phyloP scores from a whole-genome alignment of 2,329 filamentous ascomycete species.

The Zalaria obscura region DNA sequence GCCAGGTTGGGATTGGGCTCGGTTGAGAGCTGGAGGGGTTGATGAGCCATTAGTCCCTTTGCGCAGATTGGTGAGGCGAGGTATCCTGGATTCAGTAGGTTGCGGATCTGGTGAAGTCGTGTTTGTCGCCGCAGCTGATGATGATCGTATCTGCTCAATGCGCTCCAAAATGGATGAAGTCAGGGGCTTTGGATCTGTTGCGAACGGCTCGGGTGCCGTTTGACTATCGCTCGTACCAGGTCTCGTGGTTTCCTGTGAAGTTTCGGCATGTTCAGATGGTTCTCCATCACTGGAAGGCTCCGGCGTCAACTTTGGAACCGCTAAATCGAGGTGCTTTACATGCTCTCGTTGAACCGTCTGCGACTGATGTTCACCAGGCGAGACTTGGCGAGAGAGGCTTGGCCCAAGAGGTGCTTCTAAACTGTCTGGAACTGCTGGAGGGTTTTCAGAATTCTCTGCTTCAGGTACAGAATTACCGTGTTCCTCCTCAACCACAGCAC shows the following conservation, averaged over 20 bases:
- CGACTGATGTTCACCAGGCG: conserved; percentile 16
- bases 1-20: conserved; percentile 37
- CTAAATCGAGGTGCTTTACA: conserved; percentile 48
- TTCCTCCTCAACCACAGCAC: conserved; percentile 52
- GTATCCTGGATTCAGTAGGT: conserved; percentile 19
- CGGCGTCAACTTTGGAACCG: conserved; percentile 25
- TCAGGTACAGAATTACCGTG: conserved; percentile 21
- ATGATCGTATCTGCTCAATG: conserved; percentile 22
- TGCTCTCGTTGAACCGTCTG: conserved; percentile 33
- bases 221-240: neutral
- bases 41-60: conserved; percentile 16
- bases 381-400: conserved; percentile 10
- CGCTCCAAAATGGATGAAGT: conserved; percentile 20
- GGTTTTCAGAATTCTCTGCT: neutral
- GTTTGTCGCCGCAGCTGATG: conserved; percentile 10
- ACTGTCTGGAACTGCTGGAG: neutral
- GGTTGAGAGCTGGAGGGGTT: conserved; percentile 31
- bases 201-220: conserved; percentile 12
- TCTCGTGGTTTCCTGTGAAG: neutral
- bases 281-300: neutral
- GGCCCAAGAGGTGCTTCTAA: conserved; percentile 3
- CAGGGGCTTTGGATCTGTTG: conserved; percentile 18
- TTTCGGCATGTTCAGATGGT: neutral
- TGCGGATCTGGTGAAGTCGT: conserved; percentile 5
- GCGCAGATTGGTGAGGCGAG: conserved; percentile 17